Conservation (phyloP, 305 asterid species). For the Fraxinus latifolia region DNA sequence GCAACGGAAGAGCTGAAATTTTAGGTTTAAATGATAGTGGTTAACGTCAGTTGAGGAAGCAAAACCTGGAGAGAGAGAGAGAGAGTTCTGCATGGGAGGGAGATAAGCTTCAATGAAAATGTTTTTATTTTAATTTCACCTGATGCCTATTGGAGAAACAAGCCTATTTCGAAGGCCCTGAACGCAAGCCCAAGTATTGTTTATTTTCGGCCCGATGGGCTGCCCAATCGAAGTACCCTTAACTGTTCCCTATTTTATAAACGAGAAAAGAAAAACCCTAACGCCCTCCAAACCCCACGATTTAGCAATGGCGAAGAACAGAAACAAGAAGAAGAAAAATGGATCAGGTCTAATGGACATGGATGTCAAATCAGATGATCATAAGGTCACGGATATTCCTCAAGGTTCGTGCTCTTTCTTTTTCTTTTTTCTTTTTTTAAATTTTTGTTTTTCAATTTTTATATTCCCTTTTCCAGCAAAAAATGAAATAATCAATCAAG, state of each 20-base stretch:
- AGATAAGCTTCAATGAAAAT: background rate
- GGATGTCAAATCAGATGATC: constrained; percentile 28
- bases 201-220: background rate
- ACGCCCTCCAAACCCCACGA: background rate
- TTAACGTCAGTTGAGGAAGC: background rate
- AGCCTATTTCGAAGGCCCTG: background rate
- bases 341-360: constrained; percentile 30
- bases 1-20: no score
- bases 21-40: background rate
- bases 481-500: background rate
- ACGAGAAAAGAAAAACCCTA: background rate
- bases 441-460: background rate
- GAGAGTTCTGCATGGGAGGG: background rate
- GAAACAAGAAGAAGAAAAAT: constrained; percentile 45
- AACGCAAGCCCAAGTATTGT: background rate
- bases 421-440: background rate
- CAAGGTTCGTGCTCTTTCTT: constrained; percentile 32
- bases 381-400: constrained; percentile 6
- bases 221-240: background rate
- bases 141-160: no score
- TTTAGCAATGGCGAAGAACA: constrained; percentile 55
- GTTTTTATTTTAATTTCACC: background rate
- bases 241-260: constrained; percentile 4
- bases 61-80: background rate
- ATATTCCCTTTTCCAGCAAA: background rate